Percentiles rank a stretch among this genome's conserved stretches.
These are phyloP conservation scores for Rhizoclosmatium sp. DNA, from an alignment of 192 early-diverging fungal genomes.

Conservation along the genomic window DNA sequence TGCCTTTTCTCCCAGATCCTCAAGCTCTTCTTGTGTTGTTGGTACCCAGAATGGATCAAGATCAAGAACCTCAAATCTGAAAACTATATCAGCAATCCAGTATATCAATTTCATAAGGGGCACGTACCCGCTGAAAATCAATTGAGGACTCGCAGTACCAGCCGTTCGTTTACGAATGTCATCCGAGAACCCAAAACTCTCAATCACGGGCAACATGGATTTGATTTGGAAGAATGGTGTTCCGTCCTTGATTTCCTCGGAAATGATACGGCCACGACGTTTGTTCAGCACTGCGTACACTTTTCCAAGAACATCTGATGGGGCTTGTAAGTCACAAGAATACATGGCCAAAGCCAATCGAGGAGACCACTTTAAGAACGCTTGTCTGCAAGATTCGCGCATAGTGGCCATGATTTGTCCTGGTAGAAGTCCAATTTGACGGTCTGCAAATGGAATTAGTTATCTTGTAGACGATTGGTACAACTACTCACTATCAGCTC, in stretches of 20 bases:
- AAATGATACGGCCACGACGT: constrained; percentile 88
- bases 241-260: constrained; percentile 97
- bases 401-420: constrained; percentile 91
- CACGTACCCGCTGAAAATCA: constrained; percentile 88
- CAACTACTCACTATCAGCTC: constrained; percentile 25
- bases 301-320: constrained; percentile 90
- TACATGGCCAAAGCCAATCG: constrained; percentile 97
- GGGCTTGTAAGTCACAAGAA: constrained; percentile 94
- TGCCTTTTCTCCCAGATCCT: constrained; percentile 97
- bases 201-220: constrained; percentile 89
- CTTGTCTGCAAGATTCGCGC: constrained; percentile 80
- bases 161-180: constrained; percentile 95
- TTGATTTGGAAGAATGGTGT: constrained; percentile 95
- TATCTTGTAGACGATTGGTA: constrained; percentile 15
- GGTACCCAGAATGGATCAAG: constrained; percentile 99
- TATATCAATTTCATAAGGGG: neutral
- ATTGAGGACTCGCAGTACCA: constrained; percentile 92
- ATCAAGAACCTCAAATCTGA: constrained; percentile 86
- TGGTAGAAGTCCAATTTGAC: constrained; percentile 51
- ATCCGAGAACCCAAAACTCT: constrained; percentile 99
- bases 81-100: neutral
- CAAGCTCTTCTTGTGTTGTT: constrained; percentile 95
- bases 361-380: constrained; percentile 94
- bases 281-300: constrained; percentile 94
- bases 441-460: constrained; percentile 17